These are phyloP conservation scores for Oryza australiensis DNA, from an alignment of 176 grass and related monocot species.

Conservation along the genomic window DNA sequence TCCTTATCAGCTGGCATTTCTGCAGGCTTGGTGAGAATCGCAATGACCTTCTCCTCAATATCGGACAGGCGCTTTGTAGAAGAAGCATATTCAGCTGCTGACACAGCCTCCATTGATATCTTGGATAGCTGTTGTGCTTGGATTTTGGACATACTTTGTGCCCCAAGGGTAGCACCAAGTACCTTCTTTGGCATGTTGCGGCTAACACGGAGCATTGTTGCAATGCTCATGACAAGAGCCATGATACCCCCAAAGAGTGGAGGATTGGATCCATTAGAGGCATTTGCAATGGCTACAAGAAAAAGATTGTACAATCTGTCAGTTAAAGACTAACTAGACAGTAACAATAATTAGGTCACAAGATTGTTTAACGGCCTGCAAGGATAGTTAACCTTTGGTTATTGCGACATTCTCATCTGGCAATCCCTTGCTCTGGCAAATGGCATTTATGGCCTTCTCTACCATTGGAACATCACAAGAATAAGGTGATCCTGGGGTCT, in stretches of 20 bases:
- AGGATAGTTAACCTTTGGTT: constrained; percentile 60
- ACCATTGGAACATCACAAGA: constrained; percentile 81
- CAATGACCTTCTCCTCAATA: constrained; percentile 77
- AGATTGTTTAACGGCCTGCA: not conserved
- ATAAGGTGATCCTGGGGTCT: constrained; percentile 48
- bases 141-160: constrained; percentile 20
- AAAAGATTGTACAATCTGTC: not conserved
- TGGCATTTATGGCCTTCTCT: constrained; percentile 74
- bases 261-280: constrained; percentile 51
- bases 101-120: constrained; percentile 28
- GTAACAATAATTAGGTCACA: not conserved
- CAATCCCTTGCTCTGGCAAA: constrained; percentile 56
- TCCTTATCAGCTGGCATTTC: constrained; percentile 71
- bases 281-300: constrained; percentile 52
- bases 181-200: constrained; percentile 62
- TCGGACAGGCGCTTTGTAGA: constrained; percentile 64
- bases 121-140: constrained; percentile 24
- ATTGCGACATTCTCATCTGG: constrained; percentile 67
- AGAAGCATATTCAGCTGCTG: constrained; percentile 32
- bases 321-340: not conserved
- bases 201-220: constrained; percentile 66
- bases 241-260: constrained; percentile 65
- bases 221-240: constrained; percentile 77
- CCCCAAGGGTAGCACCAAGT: constrained; percentile 3
- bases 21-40: constrained; percentile 44